These are phyloP conservation scores for Spencermartinsiella europaea DNA, from an alignment of 805 yeast species.

Conservation along the genomic window DNA sequence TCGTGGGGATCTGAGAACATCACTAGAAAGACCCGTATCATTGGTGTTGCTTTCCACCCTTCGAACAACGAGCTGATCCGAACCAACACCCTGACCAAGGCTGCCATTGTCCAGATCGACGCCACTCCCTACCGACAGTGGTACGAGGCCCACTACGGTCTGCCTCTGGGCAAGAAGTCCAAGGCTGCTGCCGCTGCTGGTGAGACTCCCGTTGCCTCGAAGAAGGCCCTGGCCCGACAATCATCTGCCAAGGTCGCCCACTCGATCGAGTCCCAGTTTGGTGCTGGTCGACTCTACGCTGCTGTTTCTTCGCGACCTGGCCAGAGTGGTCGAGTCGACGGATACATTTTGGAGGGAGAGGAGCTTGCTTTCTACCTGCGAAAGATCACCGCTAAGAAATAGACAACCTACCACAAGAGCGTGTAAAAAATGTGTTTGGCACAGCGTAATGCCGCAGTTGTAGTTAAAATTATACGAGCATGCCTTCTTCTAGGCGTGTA, in stretches of 20 bases:
- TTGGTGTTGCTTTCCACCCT: conserved; percentile 98
- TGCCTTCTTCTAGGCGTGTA: not conserved
- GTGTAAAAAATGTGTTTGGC: not conserved
- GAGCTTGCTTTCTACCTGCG: conserved; percentile 99
- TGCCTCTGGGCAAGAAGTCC: conserved; percentile 80
- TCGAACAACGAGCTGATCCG: conserved; percentile 99
- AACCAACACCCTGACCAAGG: conserved; percentile 98
- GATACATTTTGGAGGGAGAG: conserved; percentile 99
- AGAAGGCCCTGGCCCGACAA: conserved; percentile 93
- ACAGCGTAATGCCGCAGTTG: too few species aligned
- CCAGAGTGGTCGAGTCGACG: conserved; percentile 99
- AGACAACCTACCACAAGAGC: conserved; percentile 34
- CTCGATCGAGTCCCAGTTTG: conserved; percentile 93
- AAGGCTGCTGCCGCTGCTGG: conserved; percentile 29
- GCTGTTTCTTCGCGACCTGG: conserved; percentile 99
- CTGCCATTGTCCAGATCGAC: conserved; percentile 98
- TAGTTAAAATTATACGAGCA: not conserved
- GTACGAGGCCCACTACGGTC: conserved; percentile 98
- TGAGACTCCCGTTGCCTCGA: conserved; percentile 51
- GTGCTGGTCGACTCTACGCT: conserved; percentile 99
- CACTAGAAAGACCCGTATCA: conserved; percentile 98
- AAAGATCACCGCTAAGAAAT: conserved; percentile 99
- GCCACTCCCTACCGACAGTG: conserved; percentile 99
- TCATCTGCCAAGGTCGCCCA: conserved; percentile 76
- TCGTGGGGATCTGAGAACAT: conserved; percentile 99